Evolutionary conservation across 225 moss, liverwort and hornwort species (phyloP), one percentile per base, ranked within the genome.

Genomic region (Polytrichum commune): DNA sequence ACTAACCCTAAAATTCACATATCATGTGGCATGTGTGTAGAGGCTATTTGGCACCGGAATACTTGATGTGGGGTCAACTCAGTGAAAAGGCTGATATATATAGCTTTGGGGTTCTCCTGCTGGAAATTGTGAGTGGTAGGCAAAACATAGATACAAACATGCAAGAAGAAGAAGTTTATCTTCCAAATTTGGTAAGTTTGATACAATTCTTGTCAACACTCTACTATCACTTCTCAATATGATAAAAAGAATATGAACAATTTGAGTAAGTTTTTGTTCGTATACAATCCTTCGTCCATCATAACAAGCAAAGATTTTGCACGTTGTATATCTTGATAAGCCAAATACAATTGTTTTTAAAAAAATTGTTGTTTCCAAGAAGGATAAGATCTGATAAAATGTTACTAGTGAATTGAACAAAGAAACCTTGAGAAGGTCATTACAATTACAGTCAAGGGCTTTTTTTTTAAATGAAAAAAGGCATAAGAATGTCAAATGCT

Each of bases 61-160:
- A 84, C 57, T 1, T 73, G 20, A 33, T 80, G 1, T 77, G 72
- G 27, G 81, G 81, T 54, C 76, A 72, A 25, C 29, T 84, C 54
- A 84, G 76, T 25, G 84, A 84, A 7, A 84, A 84, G 68, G 74
- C 72, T 1, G 84, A 84, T 54, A 74, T 84, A 26, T 84, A 19
- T 32, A 81, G 84, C 77, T 84, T 76, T 46, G 80, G 84, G 8
- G 76, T 84, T 65, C 54, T 84, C 35, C 66, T 84, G 3, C 27
- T 84, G 62, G 84, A 84, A 35, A 75, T 84, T 68, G 80, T 81
- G 28, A 74, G 77, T 71, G 77, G 84, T 0, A 65, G 27, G 6
- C 74, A 71, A 18, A 77, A 69, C 3, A 77, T 71, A 30, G 74
- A 80, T 30, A 53, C 46, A 8, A 60, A 23, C 61, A 63, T 53